Percentiles rank a stretch among this genome's conserved stretches.
These are phyloP conservation scores for Cladosporium oxysporum DNA, from an alignment of 2,329 filamentous ascomycete genomes.

Conservation along the genomic window DNA sequence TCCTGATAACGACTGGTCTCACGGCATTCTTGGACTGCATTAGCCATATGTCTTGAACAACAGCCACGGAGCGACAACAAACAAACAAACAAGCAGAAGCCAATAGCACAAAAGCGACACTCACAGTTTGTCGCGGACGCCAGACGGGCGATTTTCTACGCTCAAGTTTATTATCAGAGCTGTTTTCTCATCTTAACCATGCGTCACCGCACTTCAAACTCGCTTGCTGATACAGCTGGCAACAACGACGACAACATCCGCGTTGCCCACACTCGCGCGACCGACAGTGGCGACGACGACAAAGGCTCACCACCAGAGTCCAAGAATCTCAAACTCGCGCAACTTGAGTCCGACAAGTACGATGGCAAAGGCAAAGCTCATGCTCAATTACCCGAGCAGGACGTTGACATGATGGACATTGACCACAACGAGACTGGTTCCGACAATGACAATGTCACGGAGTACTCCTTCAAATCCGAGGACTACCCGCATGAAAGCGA, in stretches of 20 bases:
- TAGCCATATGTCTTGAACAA: not conserved
- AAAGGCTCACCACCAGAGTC: not conserved
- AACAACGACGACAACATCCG: constrained; percentile 12
- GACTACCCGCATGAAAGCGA: constrained; percentile 22
- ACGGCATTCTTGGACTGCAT: not conserved
- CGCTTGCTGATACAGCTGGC: not conserved
- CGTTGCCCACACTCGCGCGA: not conserved
- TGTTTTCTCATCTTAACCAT: not conserved
- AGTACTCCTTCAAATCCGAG: constrained; percentile 26
- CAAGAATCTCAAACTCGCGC: not conserved
- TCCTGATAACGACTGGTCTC: not conserved
- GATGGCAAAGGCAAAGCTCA: not conserved
- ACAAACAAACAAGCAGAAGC: not conserved
- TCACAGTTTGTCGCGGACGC: not conserved
- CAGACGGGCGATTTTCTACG: not conserved
- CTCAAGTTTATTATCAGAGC: not conserved
- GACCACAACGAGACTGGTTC: not conserved
- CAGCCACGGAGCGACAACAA: not conserved
- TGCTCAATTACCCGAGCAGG: not conserved
- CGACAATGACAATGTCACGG: constrained; percentile 21
- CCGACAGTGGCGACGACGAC: constrained; percentile 2
- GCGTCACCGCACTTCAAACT: not conserved
- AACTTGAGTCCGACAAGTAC: not conserved
- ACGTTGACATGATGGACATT: constrained; percentile 7
- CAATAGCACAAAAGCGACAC: not conserved